Conservation (phyloP, 441 rosid species). For the Hura crepitans region DNA sequence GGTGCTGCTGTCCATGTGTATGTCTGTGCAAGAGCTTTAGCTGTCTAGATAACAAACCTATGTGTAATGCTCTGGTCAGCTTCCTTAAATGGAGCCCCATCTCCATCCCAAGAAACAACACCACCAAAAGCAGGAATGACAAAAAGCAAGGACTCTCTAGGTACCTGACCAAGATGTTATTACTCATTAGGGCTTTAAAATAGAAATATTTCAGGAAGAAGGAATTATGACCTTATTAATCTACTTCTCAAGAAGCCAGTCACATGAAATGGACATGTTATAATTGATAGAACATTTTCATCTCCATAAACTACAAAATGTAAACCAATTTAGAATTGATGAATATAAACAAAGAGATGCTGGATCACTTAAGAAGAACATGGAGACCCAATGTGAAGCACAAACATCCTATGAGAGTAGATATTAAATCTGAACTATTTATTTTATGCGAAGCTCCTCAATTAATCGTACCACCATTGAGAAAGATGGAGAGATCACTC, state of each 20-base stretch:
- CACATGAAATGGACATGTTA: conserved; percentile 2
- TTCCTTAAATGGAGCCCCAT: conserved; percentile 79
- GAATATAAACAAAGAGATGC: neutral
- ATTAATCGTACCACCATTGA: neutral
- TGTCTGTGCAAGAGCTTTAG: neutral
- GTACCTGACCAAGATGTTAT: conserved; percentile 49
- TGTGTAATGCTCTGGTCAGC: conserved; percentile 77
- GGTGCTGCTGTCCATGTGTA: neutral
- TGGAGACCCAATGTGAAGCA: neutral
- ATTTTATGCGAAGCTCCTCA: neutral
- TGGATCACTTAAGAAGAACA: neutral
- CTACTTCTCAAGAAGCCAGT: conserved; percentile 3
- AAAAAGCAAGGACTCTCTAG: conserved; percentile 80
- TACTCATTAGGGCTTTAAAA: neutral
- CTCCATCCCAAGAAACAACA: conserved; percentile 90
- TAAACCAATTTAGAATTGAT: neutral
- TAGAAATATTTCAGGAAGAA: neutral
- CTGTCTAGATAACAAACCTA: conserved; percentile 45
- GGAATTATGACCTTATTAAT: neutral
- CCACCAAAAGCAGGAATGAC: conserved; percentile 95
- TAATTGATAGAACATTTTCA: neutral
- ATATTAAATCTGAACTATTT: neutral
- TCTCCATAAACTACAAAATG: neutral
- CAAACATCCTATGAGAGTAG: neutral
- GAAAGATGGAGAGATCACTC: neutral